phyloP scores from a whole-genome alignment of 2,329 filamentous ascomycete species.

The Trichophyton rubrum region DNA sequence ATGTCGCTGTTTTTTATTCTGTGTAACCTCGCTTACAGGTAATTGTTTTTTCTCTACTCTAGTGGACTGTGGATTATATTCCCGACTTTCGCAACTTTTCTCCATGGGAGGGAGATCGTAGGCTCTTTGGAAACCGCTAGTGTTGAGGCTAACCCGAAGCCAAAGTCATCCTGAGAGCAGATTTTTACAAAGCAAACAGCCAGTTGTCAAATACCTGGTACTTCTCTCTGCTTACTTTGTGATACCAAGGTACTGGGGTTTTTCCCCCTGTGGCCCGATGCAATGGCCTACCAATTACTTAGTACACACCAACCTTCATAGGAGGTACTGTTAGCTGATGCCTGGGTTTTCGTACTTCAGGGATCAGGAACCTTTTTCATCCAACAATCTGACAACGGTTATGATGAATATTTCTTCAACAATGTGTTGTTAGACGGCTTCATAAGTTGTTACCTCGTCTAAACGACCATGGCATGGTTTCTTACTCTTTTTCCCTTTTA shows the following conservation, averaged over 20 bases:
- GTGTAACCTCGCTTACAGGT: conserved; percentile 3
- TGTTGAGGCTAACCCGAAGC: conserved; percentile 3
- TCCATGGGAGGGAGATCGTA: conserved; percentile 50
- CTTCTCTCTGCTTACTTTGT: neutral
- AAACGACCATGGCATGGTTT: neutral
- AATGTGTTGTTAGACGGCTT: neutral
- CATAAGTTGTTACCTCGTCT: neutral
- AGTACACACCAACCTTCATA: neutral
- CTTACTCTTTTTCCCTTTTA: neutral
- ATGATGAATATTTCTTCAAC: neutral
- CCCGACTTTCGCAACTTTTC: conserved; percentile 49
- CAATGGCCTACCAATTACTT: neutral
- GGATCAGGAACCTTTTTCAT: neutral
- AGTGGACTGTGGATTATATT: conserved; percentile 54
- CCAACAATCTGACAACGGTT: neutral
- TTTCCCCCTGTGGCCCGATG: neutral
- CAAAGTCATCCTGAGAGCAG: conserved; percentile 6
- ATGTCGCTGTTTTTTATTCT: neutral
- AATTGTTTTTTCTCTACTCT: conserved; percentile 5
- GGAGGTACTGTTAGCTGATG: neutral
- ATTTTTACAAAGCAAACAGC: neutral
- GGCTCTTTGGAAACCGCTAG: conserved; percentile 38
- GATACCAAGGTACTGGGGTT: neutral
- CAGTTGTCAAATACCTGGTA: neutral
- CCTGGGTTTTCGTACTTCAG: neutral